A percentile compares a stretch with the other conserved stretches of the same genome.
phyloP scores from a whole-genome alignment of 2,329 filamentous ascomycete genomes.

The Epichloe bromicola region DNA sequence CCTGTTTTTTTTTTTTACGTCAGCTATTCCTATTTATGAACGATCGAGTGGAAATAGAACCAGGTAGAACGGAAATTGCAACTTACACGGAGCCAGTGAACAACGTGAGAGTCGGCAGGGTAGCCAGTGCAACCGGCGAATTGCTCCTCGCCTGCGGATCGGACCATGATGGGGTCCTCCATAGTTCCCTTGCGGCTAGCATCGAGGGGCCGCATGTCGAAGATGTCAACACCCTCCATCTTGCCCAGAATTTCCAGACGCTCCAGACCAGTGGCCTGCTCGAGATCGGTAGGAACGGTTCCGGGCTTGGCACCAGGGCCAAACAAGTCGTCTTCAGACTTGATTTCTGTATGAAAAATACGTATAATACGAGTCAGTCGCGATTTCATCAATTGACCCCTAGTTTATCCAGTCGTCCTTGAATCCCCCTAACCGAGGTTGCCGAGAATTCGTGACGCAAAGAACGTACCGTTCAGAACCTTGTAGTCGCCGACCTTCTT shows the following conservation, averaged over 20 bases:
- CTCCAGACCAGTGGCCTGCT: constrained; percentile 94
- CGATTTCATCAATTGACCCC: neutral
- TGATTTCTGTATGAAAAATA: constrained; percentile 53
- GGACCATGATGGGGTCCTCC: constrained; percentile 79
- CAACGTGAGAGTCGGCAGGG: constrained; percentile 82
- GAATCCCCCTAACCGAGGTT: constrained; percentile 11
- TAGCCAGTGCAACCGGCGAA: constrained; percentile 91
- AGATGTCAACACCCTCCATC: constrained; percentile 96
- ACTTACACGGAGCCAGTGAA: constrained; percentile 81
- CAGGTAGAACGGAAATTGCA: neutral
- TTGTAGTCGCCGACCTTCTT: constrained; percentile 35
- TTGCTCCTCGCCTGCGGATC: constrained; percentile 90
- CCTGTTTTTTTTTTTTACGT: constrained; percentile 31
- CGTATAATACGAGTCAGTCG: constrained; percentile 9
- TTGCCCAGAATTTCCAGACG: constrained; percentile 98
- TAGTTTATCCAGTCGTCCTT: neutral
- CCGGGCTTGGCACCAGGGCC: constrained; percentile 71
- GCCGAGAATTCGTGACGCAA: constrained; percentile 5
- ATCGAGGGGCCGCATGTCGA: constrained; percentile 96
- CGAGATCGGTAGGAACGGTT: constrained; percentile 82
- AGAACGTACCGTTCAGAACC: constrained; percentile 32
- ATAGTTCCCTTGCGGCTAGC: constrained; percentile 83
- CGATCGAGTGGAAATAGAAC: neutral
- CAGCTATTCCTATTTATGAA: neutral
- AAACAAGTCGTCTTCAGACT: constrained; percentile 67